phyloP scores from a whole-genome alignment of 2,329 filamentous ascomycete genomes.

The Verticillium alfalfae region DNA sequence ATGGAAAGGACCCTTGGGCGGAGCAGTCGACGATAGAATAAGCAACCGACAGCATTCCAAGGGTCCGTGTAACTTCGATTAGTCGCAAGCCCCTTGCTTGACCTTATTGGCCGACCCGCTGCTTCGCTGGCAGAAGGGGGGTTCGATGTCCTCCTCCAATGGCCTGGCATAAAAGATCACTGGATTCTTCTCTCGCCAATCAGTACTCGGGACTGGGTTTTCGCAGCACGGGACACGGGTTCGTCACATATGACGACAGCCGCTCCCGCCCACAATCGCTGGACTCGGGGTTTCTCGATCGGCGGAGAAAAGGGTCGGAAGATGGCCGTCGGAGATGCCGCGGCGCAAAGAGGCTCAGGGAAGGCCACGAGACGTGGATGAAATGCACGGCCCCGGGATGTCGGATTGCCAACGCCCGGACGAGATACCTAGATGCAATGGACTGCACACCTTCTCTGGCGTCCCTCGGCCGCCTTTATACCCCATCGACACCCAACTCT shows the following conservation, averaged over 20 bases:
- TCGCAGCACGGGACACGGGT: constrained; percentile 1
- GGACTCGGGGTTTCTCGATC: neutral
- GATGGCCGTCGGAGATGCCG: constrained; percentile 4
- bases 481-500: neutral
- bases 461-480: neutral
- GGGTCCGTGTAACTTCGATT: neutral
- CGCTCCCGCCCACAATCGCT: neutral
- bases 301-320: constrained; percentile 4
- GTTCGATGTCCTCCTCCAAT: neutral
- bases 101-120: neutral
- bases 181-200: constrained; percentile 1
- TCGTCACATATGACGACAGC: constrained; percentile 3
- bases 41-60: neutral
- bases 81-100: neutral
- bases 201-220: neutral
- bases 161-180: neutral
- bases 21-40: neutral
- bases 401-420: too few relatives aligned
- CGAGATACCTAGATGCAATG: neutral
- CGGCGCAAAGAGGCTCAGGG: neutral
- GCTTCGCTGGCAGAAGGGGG: neutral
- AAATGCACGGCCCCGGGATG: neutral
- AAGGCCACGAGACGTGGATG: neutral
- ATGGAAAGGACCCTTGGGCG: neutral
- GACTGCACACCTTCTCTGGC: neutral